Percentiles rank a stretch among this genome's conserved stretches.
Conservation (phyloP, 164 flowering plant species). For the Aristolochia fimbriata region DNA sequence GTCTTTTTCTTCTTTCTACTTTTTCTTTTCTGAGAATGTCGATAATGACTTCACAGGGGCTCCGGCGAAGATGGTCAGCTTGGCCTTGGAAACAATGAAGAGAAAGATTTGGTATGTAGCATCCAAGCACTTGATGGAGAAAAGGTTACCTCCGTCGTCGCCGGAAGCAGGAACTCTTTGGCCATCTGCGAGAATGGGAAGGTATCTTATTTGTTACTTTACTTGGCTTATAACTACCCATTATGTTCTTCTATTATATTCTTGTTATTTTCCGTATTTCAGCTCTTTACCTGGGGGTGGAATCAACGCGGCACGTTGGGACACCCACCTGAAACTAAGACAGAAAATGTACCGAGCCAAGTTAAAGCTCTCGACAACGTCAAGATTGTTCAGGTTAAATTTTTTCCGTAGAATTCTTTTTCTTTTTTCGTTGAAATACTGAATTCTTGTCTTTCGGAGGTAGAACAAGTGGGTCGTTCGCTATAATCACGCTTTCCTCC, state of each 20-base stretch:
- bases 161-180: constrained; percentile 94
- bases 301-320: constrained; percentile 98
- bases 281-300: constrained; percentile 99
- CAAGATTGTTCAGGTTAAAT: constrained; percentile 79
- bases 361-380: constrained; percentile 71
- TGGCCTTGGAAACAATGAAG: constrained; percentile 81
- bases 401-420: not conserved
- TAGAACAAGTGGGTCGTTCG: too few species aligned
- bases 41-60: constrained; percentile 45
- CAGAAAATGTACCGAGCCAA: constrained; percentile 78
- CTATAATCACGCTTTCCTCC: too few species aligned
- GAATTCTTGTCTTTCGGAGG: not conserved
- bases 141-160: constrained; percentile 64
- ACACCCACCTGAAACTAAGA: constrained; percentile 85
- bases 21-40: not conserved
- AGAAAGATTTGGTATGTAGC: constrained; percentile 69
- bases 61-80: constrained; percentile 99
- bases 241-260: not conserved
- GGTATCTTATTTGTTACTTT: constrained; percentile 24
- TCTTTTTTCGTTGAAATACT: not conserved
- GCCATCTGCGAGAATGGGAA: constrained; percentile 93
- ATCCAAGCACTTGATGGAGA: constrained; percentile 44
- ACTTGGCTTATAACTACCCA: not conserved
- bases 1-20: not conserved
- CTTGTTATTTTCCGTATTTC: constrained; percentile 4